Conservation (phyloP, 371 early-diverging fungal species). For the Mortierella sp. region DNA sequence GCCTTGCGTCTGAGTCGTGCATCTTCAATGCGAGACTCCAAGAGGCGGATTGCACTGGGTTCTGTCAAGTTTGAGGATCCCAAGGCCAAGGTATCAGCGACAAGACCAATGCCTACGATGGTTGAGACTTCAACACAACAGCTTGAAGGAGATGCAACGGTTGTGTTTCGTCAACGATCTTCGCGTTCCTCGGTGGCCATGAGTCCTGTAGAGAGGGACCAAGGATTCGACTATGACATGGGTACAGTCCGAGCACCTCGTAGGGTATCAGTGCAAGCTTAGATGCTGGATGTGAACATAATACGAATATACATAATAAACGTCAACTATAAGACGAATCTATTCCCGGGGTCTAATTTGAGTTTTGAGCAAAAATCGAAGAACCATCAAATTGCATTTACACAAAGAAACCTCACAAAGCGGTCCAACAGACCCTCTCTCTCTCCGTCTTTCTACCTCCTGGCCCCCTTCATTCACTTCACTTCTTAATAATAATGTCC, state of each 20-base stretch:
- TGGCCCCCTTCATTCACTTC: neutral
- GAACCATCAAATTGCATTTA: too few species aligned
- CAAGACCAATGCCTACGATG: slow-evolving; percentile 7
- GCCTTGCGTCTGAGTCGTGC: slow-evolving; percentile 33
- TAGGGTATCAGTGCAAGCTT: slow-evolving; percentile 31
- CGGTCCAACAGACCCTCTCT: neutral
- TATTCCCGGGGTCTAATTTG: too few species aligned
- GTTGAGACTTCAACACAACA: neutral
- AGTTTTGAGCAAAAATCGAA: too few species aligned
- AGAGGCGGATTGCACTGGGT: slow-evolving; percentile 31
- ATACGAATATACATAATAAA: neutral
- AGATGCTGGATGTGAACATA: neutral
- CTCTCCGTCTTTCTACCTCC: neutral
- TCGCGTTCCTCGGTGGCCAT: slow-evolving; percentile 3
- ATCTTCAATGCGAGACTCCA: slow-evolving; percentile 45
- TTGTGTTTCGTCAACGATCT: slow-evolving; percentile 19
- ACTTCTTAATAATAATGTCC: neutral
- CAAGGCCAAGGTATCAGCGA: neutral
- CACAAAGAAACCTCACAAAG: too few species aligned
- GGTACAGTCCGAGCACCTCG: slow-evolving; percentile 41
- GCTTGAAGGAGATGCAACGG: slow-evolving; percentile 23
- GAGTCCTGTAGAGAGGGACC: neutral
- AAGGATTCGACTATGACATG: slow-evolving; percentile 12
- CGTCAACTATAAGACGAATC: neutral
- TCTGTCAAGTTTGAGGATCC: slow-evolving; percentile 36